These are phyloP conservation scores for Neocatenulostroma microsporum DNA, from an alignment of 2,329 filamentous ascomycete species.

Conservation along the genomic window DNA sequence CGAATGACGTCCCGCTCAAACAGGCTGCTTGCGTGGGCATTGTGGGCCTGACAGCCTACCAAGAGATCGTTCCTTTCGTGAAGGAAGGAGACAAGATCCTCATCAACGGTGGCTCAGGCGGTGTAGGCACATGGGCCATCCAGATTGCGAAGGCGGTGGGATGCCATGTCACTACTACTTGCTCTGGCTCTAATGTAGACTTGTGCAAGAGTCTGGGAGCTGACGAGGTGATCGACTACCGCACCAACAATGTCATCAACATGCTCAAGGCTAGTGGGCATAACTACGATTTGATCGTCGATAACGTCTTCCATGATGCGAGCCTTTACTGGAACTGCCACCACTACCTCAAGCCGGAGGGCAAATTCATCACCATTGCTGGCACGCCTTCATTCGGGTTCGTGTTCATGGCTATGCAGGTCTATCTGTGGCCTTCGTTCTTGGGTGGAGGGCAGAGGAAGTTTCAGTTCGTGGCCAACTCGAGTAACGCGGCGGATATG, in stretches of 20 bases:
- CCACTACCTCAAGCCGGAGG: slow-evolving; percentile 43
- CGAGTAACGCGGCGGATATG: slow-evolving; percentile 40
- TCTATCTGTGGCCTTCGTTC: slow-evolving; percentile 35
- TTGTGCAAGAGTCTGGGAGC: slow-evolving; percentile 54
- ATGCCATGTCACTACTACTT: slow-evolving; percentile 50
- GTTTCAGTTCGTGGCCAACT: slow-evolving; percentile 33
- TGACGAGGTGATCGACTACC: slow-evolving; percentile 57
- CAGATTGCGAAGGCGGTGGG: slow-evolving; percentile 57
- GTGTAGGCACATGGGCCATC: slow-evolving; percentile 52
- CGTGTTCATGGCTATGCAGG: slow-evolving; percentile 24
- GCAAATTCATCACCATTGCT: slow-evolving; percentile 49
- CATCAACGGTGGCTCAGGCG: slow-evolving; percentile 39
- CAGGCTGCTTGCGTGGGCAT: slow-evolving; percentile 32
- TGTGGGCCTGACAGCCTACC: slow-evolving; percentile 34
- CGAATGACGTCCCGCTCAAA: slow-evolving; percentile 28
- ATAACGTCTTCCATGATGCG: slow-evolving; percentile 48
- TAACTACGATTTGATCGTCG: slow-evolving; percentile 48
- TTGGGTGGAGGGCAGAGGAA: slow-evolving; percentile 46
- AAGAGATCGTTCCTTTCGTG: slow-evolving; percentile 30
- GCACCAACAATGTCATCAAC: slow-evolving; percentile 40
- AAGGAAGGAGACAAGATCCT: slow-evolving; percentile 47
- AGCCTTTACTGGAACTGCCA: slow-evolving; percentile 49
- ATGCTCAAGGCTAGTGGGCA: slow-evolving; percentile 40
- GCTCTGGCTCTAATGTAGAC: slow-evolving; percentile 51
- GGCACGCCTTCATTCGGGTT: slow-evolving; percentile 22